These are phyloP conservation scores for Macrotyloma uniflorum DNA, from an alignment of 306 rosid genomes.

Conservation along the genomic window DNA sequence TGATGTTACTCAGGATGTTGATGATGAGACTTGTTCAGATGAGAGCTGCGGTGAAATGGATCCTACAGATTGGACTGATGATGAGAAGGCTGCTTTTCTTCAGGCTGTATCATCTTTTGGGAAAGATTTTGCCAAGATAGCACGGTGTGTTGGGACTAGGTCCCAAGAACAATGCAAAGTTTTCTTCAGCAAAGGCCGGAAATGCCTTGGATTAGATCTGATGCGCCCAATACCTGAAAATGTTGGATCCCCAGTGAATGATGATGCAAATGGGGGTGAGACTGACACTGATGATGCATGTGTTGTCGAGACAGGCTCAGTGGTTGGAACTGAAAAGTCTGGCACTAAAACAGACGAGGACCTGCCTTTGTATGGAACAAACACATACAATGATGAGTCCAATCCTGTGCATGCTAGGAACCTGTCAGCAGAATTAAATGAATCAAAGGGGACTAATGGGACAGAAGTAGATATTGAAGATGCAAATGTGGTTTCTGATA, in stretches of 20 bases:
- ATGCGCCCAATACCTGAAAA: constrained; percentile 53
- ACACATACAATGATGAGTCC: constrained; percentile 49
- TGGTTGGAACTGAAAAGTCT: constrained; percentile 55
- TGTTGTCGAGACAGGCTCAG: constrained; percentile 61
- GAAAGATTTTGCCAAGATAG: constrained; percentile 70
- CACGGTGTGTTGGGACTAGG: constrained; percentile 72
- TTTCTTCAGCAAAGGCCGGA: constrained; percentile 92
- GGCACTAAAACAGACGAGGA: constrained; percentile 65
- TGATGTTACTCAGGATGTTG: constrained; percentile 56
- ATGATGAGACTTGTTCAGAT: constrained; percentile 88
- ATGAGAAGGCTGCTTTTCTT: constrained; percentile 75
- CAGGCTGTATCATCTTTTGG: constrained; percentile 89
- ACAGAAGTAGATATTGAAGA: constrained; percentile 38
- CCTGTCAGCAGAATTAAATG: constrained; percentile 44
- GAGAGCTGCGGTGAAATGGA: constrained; percentile 93
- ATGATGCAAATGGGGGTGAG: constrained; percentile 70
- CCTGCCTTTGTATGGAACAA: constrained; percentile 44
- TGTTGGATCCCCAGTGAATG: constrained; percentile 56
- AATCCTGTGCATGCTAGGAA: constrained; percentile 50
- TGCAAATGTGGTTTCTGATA: constrained; percentile 45
- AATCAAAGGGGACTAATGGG: constrained; percentile 46
- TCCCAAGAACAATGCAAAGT: constrained; percentile 88
- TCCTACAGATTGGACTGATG: constrained; percentile 85
- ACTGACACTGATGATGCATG: constrained; percentile 81
- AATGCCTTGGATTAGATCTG: constrained; percentile 82